phyloP scores from a whole-genome alignment of 2,329 filamentous ascomycete genomes.

The Massarina eburnea region DNA sequence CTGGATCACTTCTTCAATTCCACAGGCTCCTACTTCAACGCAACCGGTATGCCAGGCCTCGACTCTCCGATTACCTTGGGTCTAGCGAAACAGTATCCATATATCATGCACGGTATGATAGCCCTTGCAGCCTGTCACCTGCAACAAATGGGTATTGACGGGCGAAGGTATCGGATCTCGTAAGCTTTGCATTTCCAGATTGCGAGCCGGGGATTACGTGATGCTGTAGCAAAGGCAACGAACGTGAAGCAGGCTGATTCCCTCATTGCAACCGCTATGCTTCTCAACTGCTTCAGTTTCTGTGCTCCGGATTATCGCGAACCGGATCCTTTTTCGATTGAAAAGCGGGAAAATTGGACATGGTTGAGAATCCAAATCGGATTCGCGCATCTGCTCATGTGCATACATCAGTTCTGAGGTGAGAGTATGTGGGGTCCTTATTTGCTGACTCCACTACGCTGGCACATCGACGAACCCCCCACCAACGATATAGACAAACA shows the following conservation, averaged over 20 bases:
- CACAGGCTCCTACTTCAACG: background rate
- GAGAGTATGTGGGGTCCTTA: conserved; percentile 11
- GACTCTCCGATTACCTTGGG: conserved; percentile 6
- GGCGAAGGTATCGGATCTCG: conserved; percentile 3
- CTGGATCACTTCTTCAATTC: conserved; percentile 9
- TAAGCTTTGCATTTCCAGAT: conserved; percentile 13
- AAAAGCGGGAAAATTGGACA: background rate
- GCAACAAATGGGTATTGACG: conserved; percentile 8
- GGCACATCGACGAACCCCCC: conserved; percentile 1
- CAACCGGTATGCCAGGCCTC: background rate
- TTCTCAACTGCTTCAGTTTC: conserved; percentile 12
- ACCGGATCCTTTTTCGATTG: background rate
- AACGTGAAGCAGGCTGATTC: conserved; percentile 9
- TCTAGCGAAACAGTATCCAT: conserved; percentile 11
- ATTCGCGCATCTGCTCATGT: conserved; percentile 7
- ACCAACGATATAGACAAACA: conserved; percentile 5
- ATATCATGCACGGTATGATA: conserved; percentile 16
- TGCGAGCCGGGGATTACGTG: conserved; percentile 9
- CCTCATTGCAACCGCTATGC: conserved; percentile 13
- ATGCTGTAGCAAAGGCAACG: conserved; percentile 6
- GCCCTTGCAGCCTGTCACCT: conserved; percentile 15
- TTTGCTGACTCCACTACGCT: conserved; percentile 4
- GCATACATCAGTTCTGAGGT: conserved; percentile 8
- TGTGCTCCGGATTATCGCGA: conserved; percentile 6
- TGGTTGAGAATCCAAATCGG: conserved; percentile 14